phyloP scores from a whole-genome alignment of 768 basidiomycete genomes.

The Leucogyrophana mollusca region DNA sequence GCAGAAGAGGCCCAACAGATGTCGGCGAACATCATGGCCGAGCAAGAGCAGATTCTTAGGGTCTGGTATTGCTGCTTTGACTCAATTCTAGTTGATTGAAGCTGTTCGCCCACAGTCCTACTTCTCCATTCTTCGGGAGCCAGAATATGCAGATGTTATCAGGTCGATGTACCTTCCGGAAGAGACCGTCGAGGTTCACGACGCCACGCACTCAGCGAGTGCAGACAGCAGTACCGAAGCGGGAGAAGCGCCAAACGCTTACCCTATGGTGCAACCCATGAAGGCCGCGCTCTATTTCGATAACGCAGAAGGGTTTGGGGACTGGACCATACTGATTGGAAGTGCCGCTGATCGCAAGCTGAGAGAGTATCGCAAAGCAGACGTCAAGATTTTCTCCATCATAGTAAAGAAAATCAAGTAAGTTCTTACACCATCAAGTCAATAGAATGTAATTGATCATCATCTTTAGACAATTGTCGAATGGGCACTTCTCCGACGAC shows the following conservation, averaged over 20 bases:
- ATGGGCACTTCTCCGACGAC: conserved; percentile 65
- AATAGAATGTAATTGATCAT: neutral
- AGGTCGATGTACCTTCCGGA: conserved; percentile 5
- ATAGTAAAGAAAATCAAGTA: conserved; percentile 71
- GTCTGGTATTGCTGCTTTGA: conserved; percentile 16
- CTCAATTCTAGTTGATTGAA: neutral
- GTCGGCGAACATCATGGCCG: conserved; percentile 12
- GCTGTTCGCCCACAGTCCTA: conserved; percentile 17
- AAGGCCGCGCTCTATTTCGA: conserved; percentile 63
- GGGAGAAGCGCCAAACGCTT: conserved; percentile 27
- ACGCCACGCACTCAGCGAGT: neutral
- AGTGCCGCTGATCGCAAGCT: conserved; percentile 48
- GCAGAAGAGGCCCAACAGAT: conserved; percentile 14
- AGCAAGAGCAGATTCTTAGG: conserved; percentile 27
- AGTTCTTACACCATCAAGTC: conserved; percentile 10
- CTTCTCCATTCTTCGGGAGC: conserved; percentile 18
- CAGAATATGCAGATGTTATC: conserved; percentile 8
- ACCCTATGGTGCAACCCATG: conserved; percentile 53
- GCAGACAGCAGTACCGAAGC: neutral
- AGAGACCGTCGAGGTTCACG: neutral
- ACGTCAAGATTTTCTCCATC: conserved; percentile 47
- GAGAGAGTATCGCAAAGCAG: conserved; percentile 43
- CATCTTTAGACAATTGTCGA: conserved; percentile 58
- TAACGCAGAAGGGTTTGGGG: conserved; percentile 57
- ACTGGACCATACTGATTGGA: conserved; percentile 61